Evolutionary conservation across 208 protist species (phyloP).

Genomic region (Kentomonas sorsogonicus): DNA sequence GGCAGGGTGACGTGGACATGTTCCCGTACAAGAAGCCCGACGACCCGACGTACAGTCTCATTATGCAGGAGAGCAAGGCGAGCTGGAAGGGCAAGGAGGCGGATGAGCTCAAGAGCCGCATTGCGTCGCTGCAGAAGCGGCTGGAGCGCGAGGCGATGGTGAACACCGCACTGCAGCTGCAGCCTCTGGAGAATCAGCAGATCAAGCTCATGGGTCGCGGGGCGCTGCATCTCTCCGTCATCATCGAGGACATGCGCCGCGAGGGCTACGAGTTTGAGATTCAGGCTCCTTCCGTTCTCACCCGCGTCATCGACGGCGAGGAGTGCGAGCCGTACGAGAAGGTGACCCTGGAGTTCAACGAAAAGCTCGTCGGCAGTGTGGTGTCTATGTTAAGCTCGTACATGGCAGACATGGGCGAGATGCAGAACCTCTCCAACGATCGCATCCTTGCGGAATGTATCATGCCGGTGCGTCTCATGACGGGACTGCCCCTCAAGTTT

Average conservation of each 20-base stretch:
- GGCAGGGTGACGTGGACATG: conserved; percentile 55
- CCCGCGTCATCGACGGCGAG: conserved; percentile 64
- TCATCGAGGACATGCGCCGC: conserved; percentile 97
- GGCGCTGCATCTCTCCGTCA: conserved; percentile 96
- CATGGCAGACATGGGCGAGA: conserved; percentile 87
- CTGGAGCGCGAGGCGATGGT: conserved; percentile 90
- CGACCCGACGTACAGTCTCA: conserved; percentile 92
- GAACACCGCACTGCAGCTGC: conserved; percentile 90
- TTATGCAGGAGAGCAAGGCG: conserved; percentile 87
- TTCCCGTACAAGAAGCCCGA: conserved; percentile 91
- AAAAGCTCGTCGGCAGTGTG: conserved; percentile 54
- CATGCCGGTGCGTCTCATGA: conserved; percentile 86
- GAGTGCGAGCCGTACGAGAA: conserved; percentile 86
- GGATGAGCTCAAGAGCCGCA: conserved; percentile 69
- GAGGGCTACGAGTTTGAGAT: conserved; percentile 96
- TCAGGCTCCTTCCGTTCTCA: conserved; percentile 91
- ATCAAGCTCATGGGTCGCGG: conserved; percentile 91
- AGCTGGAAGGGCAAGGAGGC: conserved; percentile 90
- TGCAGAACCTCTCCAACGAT: conserved; percentile 67
- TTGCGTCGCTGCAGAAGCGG: conserved; percentile 56
- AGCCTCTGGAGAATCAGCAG: conserved; percentile 34
- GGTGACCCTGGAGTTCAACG: conserved; percentile 77
- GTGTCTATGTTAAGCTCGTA: conserved; percentile 84
- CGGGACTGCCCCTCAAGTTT: conserved; percentile 74
- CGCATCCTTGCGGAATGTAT: conserved; percentile 80